Percentiles rank a stretch among this genome's conserved stretches.
Evolutionary conservation across 2,329 filamentous ascomycete species (phyloP).

Genomic region (Parastagonospora nodorum): DNA sequence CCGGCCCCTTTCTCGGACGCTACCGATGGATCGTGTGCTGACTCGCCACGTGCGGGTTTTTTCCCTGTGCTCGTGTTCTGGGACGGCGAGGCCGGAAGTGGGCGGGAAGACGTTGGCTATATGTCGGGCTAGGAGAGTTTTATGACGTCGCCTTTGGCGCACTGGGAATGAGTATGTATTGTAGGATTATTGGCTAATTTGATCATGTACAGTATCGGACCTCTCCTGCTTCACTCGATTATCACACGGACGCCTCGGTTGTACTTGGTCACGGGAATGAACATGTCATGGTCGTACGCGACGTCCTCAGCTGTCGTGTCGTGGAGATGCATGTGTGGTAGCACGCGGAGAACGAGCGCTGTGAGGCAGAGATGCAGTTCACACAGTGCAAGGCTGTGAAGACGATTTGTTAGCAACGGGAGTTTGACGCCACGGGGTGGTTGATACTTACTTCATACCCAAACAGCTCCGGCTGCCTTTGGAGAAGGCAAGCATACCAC

Average conservation of each 20-base stretch:
- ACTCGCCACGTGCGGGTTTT: not conserved
- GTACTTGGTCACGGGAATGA: slow-evolving; percentile 32
- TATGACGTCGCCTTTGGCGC: not conserved
- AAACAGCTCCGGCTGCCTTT: slow-evolving; percentile 40
- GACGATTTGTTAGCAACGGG: slow-evolving; percentile 6
- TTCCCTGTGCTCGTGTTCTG: too few relatives aligned
- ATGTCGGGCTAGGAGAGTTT: not conserved
- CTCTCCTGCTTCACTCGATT: slow-evolving; percentile 9
- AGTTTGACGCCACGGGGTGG: not conserved
- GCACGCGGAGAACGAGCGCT: slow-evolving; percentile 24
- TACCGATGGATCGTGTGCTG: not conserved
- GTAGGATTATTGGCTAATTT: not conserved
- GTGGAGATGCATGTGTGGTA: slow-evolving; percentile 29
- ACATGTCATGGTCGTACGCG: slow-evolving; percentile 32
- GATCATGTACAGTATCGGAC: not conserved
- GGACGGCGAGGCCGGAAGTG: too few relatives aligned
- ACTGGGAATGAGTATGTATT: not conserved
- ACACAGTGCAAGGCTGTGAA: slow-evolving; percentile 24
- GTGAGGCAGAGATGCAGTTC: slow-evolving; percentile 29
- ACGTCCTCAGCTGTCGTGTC: slow-evolving; percentile 28
- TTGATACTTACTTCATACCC: slow-evolving; percentile 39
- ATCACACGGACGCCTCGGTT: slow-evolving; percentile 27
- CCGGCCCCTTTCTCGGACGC: not conserved
- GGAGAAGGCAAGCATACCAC: slow-evolving; percentile 35
- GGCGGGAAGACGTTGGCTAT: too few relatives aligned